Conservation (phyloP, 495 filamentous ascomycete species). For the Echria macrotheca region DNA sequence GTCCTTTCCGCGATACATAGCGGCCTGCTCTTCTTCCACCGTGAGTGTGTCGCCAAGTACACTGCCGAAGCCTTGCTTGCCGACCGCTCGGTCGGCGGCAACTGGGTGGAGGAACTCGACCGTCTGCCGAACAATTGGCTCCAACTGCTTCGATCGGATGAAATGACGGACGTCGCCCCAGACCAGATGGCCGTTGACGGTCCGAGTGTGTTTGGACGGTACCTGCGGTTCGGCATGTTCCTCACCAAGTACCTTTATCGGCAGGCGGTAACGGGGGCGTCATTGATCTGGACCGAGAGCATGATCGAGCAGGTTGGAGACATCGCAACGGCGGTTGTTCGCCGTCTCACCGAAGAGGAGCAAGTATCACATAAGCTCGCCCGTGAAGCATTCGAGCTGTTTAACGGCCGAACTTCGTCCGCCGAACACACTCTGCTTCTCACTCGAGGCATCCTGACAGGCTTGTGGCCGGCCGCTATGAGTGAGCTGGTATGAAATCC, state of each 20-base stretch:
- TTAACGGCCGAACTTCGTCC: conserved; percentile 14
- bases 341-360: conserved; percentile 20
- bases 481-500: conserved; percentile 27
- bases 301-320: conserved; percentile 22
- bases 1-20: conserved; percentile 25
- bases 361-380: conserved; percentile 25
- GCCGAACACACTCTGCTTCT: conserved; percentile 17
- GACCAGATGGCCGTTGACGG: conserved; percentile 9
- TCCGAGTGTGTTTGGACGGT: conserved; percentile 23
- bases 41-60: conserved; percentile 23
- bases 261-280: conserved; percentile 8
- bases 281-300: conserved; percentile 19
- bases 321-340: conserved; percentile 27
- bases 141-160: conserved; percentile 3
- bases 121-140: conserved; percentile 19
- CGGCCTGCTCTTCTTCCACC: conserved; percentile 26
- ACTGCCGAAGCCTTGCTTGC: conserved; percentile 5
- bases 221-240: conserved; percentile 22
- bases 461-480: conserved; percentile 36
- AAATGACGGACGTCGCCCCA: background rate
- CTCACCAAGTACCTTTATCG: conserved; percentile 21
- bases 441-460: conserved; percentile 40
- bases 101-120: conserved; percentile 23
- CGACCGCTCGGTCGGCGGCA: conserved; percentile 7
- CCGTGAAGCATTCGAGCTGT: conserved; percentile 30